phyloP scores from a whole-genome alignment of 2,329 filamentous ascomycete species.

The Elsinoe perseae region DNA sequence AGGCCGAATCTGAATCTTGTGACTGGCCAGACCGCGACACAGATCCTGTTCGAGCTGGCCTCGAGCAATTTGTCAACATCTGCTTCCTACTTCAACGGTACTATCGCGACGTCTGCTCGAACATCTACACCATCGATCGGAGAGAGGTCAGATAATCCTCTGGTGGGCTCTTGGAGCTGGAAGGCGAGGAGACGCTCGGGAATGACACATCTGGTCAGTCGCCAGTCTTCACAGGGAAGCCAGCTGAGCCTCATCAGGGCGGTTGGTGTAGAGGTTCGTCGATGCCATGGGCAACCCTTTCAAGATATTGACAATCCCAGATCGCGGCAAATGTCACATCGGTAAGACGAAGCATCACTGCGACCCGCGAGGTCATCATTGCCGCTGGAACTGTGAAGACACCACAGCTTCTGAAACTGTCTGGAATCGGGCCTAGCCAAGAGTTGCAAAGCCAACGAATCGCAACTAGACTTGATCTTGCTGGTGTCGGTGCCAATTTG shows the following conservation, averaged over 20 bases:
- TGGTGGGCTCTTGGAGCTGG: not conserved
- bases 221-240: not conserved
- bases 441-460: constrained; percentile 44
- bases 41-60: constrained; percentile 27
- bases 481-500: constrained; percentile 57
- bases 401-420: constrained; percentile 28
- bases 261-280: constrained; percentile 18
- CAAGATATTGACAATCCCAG: constrained; percentile 14
- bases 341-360: constrained; percentile 21
- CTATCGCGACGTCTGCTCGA: not conserved
- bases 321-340: constrained; percentile 21
- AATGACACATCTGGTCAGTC: not conserved
- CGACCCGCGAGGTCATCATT: constrained; percentile 26
- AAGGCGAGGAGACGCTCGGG: not conserved
- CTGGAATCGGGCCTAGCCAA: constrained; percentile 50
- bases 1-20: constrained; percentile 34
- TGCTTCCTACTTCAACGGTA: not conserved
- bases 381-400: constrained; percentile 27
- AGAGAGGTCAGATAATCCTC: not conserved
- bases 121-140: not conserved
- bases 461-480: constrained; percentile 46
- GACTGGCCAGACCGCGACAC: constrained; percentile 31
- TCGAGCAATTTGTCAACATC: constrained; percentile 12
- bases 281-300: not conserved
- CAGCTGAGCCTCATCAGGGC: not conserved